A percentile compares a stretch with the other conserved stretches of the same genome.
Conservation (phyloP, 495 filamentous ascomycete species). For the Aspergillus avenaceus region DNA sequence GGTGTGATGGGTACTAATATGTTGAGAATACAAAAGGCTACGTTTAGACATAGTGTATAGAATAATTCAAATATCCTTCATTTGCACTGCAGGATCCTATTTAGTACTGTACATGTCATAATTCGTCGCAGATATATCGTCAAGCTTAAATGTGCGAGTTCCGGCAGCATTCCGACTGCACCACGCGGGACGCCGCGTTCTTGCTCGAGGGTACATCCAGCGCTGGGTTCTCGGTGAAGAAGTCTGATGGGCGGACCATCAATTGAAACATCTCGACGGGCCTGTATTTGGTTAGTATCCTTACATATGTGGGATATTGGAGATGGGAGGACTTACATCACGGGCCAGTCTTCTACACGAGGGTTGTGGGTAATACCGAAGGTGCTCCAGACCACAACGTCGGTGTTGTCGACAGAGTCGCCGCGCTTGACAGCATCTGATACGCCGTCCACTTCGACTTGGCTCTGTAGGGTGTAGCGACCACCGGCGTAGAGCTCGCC, state of each 20-base stretch:
- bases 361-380: constrained; percentile 66
- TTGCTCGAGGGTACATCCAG: constrained; percentile 63
- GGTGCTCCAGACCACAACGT: constrained; percentile 47
- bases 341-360: constrained; percentile 60
- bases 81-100: too few relatives aligned
- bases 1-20: too few relatives aligned
- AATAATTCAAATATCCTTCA: too few relatives aligned
- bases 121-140: not conserved
- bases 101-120: not conserved
- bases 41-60: too few relatives aligned
- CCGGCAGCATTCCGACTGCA: constrained; percentile 26
- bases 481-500: constrained; percentile 82
- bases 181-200: constrained; percentile 50
- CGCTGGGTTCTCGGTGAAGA: constrained; percentile 72
- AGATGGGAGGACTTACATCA: constrained; percentile 48
- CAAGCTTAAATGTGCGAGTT: constrained; percentile 27
- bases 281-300: constrained; percentile 32
- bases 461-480: constrained; percentile 81
- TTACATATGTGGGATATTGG: not conserved
- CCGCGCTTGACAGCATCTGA: constrained; percentile 52
- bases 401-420: constrained; percentile 46
- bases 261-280: constrained; percentile 54
- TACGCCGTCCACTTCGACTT: constrained; percentile 53
- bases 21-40: too few relatives aligned
- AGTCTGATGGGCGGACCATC: constrained; percentile 69